Evolutionary conservation across 768 basidiomycete genomes (phyloP), one percentile per base, ranked within the genome.

Genomic region (Psilocybe azurescens): DNA sequence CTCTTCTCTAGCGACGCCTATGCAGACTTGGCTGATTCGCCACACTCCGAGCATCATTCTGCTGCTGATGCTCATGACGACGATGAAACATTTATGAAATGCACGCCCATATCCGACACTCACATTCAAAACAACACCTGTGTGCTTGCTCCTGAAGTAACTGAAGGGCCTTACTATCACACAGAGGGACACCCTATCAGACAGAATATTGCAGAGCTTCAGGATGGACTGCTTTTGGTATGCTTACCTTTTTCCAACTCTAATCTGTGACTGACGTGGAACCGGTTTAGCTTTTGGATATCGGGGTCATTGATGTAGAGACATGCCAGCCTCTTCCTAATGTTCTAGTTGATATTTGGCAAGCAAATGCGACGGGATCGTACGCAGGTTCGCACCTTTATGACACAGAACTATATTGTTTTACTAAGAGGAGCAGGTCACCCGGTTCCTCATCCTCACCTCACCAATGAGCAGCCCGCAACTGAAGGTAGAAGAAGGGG

Each of bases 341-440:
- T 56, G 82, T 83, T 36, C 75, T 86, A n/a, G 83, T 86, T 3
- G 84, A 86, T 61, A 81, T 86, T 47, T 86, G 84, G 84, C 82
- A 83, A 63, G 83, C 84, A 3, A 86, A 86, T 62, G 80, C 84
- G 5, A 86, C 84, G 0, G 84, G 84, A 0, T 74, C 74, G 56
- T 86, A 86, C 60, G 80, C 83, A n/a, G 83, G 82, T 78, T 50
- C 13, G 71, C 57, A 11, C 10, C 16, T 33, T 44, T 20, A 53
- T 47, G 18, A 33, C 55, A 58, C 20, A 32, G 24, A 6, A 18
- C 11, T 14, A 11, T 20, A 14, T 24, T 30, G 38, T 47, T 41
- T 55, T 28, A 55, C 57, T 18, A 33, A 57, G 4, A 16, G 16
- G 24, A 56, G n/a, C 29, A 79, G 81, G 82, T 1, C 84, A 85